Base-by-base conservation (phyloP, 2,329 filamentous ascomycete species). In the Balansia obtecta region DNA sequence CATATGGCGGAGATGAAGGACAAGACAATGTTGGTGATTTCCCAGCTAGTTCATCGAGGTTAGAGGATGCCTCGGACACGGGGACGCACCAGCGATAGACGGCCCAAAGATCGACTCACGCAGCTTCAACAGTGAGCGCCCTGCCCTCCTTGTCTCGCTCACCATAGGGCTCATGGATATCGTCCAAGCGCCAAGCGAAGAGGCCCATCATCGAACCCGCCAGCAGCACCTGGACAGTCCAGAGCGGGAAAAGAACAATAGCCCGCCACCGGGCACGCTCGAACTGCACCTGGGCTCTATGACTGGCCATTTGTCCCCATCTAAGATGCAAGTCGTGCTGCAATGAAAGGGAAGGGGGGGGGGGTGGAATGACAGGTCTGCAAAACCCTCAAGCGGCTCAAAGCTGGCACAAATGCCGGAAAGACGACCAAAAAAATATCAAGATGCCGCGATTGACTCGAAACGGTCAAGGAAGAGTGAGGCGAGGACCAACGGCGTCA, bases 231-330 rank as follows among this genome's bases (percentile, higher is more conserved):
- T 80, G 76, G 5, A 72, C 54, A 8, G 63, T 57, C 77, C 77
- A 81, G 42, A 68, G 66, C 7, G 75, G 75, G 1, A 74, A 53
- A 27, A 81, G 62, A 4, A 79, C 48, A 44, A 57, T 57, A 50
- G 70, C 65, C 49, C 69, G 68, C 77, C 77, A 80, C 60, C 67
- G 66, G 15, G 77, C 71, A 32, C 74, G 69, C 50, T 69, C 68
- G 54, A 76, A 79, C 52, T 76, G 71, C 30, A 72, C 72, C 54
- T 78, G 73, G 37, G 76, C 68, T 54, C 73, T 68, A 53, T 77
- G 72, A 42, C 63, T 68, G 45, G 65, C 69, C 59, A 69, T 66
- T 2, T 30, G 41, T 42, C 12, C 9, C 9, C 16, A 1, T 9
- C 38, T 9, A 40, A 5, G 8, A 16, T 40, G 9, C 38, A 22